Evolutionary conservation across 2,329 filamentous ascomycete genomes (phyloP), one percentile per base, ranked within the genome.

Genomic region (Bipolaris gigantea): DNA sequence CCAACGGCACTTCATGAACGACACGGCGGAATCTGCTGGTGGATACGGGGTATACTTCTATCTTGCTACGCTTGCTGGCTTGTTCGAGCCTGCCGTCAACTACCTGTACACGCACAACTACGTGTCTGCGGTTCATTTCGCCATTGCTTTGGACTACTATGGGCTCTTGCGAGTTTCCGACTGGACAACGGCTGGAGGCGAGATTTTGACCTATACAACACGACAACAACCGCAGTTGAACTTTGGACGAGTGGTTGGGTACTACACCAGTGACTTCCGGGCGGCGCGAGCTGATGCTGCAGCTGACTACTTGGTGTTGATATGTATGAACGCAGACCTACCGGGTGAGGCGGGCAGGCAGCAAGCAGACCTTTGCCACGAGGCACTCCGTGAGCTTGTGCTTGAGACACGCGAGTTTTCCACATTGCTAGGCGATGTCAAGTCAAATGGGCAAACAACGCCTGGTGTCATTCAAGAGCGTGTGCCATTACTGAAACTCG

Each of bases 381-480:
- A 96, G 74, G 93, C 92, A 6, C 80, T 99, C 53, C 89, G 92
- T 33, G 94, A 97, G 75, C 86, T 97, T 51, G 92, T 97, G 23
- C 82, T 99, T n/a, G 94, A 99, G 77, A 96, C 92, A 18, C 86
- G 93, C 62, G 94, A 99, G 71, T 99, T 97, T 75, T 93, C 92
- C 68, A 89, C 91, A 68, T 80, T 99, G 13, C 86, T 99, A 44
- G 94, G 95, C 48, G 95, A 99, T 72, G 92, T 99, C 65, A 85
- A 87, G 55, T 85, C 86, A 1, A 91, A 97, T 70, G 94, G 94
- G 19, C 87, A 86, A 57, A 88, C 92, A 55, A 90, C 96, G 63
- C 86, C 85, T 53, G 94, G 94, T 47, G 85, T 91, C 23, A 92
- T 99, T 59, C 92, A 97, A 75, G 85, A 92, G 67, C 89, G 93